Evolutionary conservation across 2,329 filamentous ascomycete species (phyloP), one percentile per base, ranked within the genome.

Genomic region (Botrytis elliptica): DNA sequence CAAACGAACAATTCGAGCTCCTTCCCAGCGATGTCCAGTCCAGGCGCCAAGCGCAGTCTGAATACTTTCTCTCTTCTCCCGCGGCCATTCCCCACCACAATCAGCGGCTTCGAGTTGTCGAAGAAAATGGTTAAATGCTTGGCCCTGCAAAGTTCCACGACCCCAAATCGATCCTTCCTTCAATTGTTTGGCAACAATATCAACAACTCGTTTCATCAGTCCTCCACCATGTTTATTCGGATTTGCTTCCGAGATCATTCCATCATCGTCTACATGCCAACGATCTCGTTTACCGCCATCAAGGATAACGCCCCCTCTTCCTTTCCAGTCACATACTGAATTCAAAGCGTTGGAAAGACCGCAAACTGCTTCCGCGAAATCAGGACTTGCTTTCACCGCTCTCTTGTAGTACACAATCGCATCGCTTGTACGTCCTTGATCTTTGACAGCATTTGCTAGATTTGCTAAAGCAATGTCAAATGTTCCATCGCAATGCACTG

Each of bases 401-500:
- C 95, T 90, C 79, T 90, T 93, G 84, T 99, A 99, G 82, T 97
- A 98, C 40, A 85, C 84, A 74, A 99, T 98, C 1, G 96, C 96
- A 81, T 99, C 96, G 73, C 90, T 92, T 77, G 98, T 93, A 62
- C 93, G 90, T 3, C 96, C 96, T 78, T 97, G 94, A 81, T 99
- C 96, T 82, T 99, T 99, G 77, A 99, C 95, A 14, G 96, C 96
- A 81, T 99, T 99, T 72, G 96, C 96, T 36, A 99, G 86, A 79
- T 99, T 99, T 6, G 96, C 97, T 72, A 99, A 85, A 49, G 96
- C 96, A 79, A 99, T 99, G 80, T 99, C 96, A 79, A 99, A 99
- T 38, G 91, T 93, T n/a, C 90, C 90, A 82, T 99, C 96, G 81
- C 95, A 98, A 4, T 89, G 88, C 22, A 99, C 96, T 18, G 96